Evolutionary conservation across 768 basidiomycete genomes (phyloP), one percentile per base, ranked within the genome.

Genomic region (Rhodotorula paludigena): DNA sequence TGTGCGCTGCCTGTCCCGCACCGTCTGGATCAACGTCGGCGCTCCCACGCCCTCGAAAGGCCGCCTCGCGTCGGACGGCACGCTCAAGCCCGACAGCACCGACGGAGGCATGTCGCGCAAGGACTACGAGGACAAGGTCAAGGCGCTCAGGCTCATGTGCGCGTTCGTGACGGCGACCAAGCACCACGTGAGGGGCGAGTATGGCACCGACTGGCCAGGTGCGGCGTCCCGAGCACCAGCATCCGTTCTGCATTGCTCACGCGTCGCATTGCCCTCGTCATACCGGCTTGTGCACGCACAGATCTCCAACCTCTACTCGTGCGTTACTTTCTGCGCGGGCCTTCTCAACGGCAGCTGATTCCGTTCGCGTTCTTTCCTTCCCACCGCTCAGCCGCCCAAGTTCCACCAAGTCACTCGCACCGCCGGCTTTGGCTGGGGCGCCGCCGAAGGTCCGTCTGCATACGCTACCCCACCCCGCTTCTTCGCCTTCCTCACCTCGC

Each of bases 171-270:
- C 72, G 11, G 64, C 66, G 4, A 57, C 68, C 7, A 75, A 74
- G 51, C 74, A 74, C 38, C 74, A 75, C 39, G 66, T 75, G 23
- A 41, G 74, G 1, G 35, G 64, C 28, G 74, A 75, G 53, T 75
- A 68, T 45, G 74, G 71, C 4, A 39, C 32, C 3, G 73, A 73
- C 7, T 73, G 59, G 48, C 58, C 64, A 10, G 68, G 63, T 64
- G 38, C 42, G 66, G 14, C 33, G 0, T 11, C 2, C 7, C 11
- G 2, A 1, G n/a, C 5, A 6, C 5, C 20, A 9, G 1, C 28
- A 9, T 3, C 6, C 23, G 25, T 25, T 21, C 11, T 8, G 48
- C 30, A 4, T 11, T 23, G 2, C 59, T 18, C 12, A 47, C 33
- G 23, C 32, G 14, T 30, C n/a, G n/a, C 44, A 44, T 9, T 33